phyloP scores from a whole-genome alignment of 208 protist species.

The Trypanosoma brucei region DNA sequence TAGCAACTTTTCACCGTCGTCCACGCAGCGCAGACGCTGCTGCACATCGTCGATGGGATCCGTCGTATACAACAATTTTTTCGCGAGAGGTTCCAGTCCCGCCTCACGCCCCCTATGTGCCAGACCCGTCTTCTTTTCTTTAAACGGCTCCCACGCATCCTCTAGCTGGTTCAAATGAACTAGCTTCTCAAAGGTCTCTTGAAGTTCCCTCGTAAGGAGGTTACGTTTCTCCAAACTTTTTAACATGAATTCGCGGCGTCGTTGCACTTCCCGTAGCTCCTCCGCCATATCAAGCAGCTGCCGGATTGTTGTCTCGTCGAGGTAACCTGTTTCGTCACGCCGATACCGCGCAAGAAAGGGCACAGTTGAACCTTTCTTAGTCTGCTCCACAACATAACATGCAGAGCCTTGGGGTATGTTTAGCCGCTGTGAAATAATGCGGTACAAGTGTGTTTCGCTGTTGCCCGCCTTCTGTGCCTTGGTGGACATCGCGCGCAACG shows the following conservation, averaged over 20 bases:
- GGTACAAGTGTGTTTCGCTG: constrained; percentile 19
- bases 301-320: constrained; percentile 62
- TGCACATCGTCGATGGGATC: constrained; percentile 29
- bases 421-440: constrained; percentile 41
- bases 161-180: constrained; percentile 73
- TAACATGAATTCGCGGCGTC: constrained; percentile 76
- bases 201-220: constrained; percentile 61
- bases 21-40: constrained; percentile 20
- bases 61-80: constrained; percentile 31
- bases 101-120: constrained; percentile 67
- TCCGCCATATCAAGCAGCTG: constrained; percentile 57
- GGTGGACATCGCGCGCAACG: not conserved
- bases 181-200: constrained; percentile 34
- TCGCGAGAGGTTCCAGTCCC: constrained; percentile 54
- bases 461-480: not conserved
- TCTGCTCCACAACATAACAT: constrained; percentile 57
- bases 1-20: constrained; percentile 51
- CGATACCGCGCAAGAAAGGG: constrained; percentile 88
- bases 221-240: constrained; percentile 55
- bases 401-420: constrained; percentile 25
- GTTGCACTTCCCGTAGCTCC: constrained; percentile 69
- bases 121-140: constrained; percentile 68
- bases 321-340: constrained; percentile 62
- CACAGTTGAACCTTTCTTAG: constrained; percentile 67
- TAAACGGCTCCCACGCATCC: constrained; percentile 83